Conservation (phyloP, 148 eudicot genomes). For the Dianthus caryophyllus region DNA sequence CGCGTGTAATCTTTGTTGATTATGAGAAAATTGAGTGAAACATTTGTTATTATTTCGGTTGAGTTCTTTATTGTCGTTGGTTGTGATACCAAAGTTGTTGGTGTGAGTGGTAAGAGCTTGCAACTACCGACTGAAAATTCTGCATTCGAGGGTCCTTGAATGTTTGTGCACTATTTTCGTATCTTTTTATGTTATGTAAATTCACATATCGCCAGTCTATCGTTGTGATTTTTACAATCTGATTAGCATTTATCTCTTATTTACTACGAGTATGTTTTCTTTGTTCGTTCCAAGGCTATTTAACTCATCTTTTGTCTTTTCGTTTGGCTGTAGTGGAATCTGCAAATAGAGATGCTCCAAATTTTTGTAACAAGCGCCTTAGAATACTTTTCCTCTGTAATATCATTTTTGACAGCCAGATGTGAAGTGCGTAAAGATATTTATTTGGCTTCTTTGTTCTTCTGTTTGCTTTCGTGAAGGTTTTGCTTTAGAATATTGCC, state of each 20-base stretch:
- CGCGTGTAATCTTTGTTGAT: not conserved
- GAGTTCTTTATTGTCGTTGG: not conserved
- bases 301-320: constrained; percentile 2
- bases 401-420: not conserved
- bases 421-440: not conserved
- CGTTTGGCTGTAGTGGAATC: constrained; percentile 32
- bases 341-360: constrained; percentile 20
- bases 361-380: constrained; percentile 38
- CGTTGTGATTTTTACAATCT: too few relatives aligned
- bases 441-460: not conserved
- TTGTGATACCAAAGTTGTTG: not conserved
- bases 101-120: not conserved
- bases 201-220: too few relatives aligned
- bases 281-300: not conserved
- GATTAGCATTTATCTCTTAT: too few relatives aligned
- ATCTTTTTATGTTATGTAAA: not conserved
- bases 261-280: too few relatives aligned
- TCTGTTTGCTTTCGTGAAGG: not conserved
- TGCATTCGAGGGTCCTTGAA: not conserved
- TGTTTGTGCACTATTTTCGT: not conserved
- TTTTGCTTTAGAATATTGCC: not conserved
- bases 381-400: not conserved
- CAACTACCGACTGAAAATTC: not conserved
- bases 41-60: too few relatives aligned
- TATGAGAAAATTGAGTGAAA: not conserved